Percentiles rank a stretch among this genome's conserved stretches.
phyloP scores from a whole-genome alignment of 352 stramenopile species.

The Phytophthora capsici region DNA sequence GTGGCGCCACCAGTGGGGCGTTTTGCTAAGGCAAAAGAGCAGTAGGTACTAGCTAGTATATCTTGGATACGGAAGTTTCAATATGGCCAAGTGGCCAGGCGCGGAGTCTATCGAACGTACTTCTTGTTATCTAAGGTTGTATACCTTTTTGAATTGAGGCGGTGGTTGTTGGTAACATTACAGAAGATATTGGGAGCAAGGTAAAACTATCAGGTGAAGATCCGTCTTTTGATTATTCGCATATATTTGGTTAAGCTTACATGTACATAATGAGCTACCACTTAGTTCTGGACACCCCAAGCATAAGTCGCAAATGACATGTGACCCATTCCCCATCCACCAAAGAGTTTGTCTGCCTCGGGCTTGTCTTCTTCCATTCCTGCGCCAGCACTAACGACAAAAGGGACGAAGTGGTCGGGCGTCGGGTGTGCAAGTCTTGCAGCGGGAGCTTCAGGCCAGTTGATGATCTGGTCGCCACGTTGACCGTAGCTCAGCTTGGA shows the following conservation, averaged over 20 bases:
- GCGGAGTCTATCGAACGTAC: too few species aligned
- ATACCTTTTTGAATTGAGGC: too few species aligned
- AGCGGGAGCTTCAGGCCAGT: constrained; percentile 41
- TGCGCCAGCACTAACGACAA: constrained; percentile 52
- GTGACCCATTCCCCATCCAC: constrained; percentile 47
- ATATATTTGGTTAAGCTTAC: constrained; percentile 9
- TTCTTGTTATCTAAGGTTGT: too few species aligned
- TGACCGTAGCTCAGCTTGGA: constrained; percentile 37
- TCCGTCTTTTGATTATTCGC: constrained; percentile 4
- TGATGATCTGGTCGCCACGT: constrained; percentile 39
- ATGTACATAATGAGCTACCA: background rate
- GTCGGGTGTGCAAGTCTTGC: constrained; percentile 49
- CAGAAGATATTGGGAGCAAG: background rate
- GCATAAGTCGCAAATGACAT: constrained; percentile 49
- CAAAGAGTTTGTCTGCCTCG: constrained; percentile 43
- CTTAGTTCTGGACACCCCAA: constrained; percentile 50
- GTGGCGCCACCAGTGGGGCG: constrained; percentile 60
- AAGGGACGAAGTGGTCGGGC: constrained; percentile 64
- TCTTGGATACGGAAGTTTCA: too few species aligned
- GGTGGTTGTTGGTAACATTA: too few species aligned
- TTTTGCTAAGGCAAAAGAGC: constrained; percentile 59
- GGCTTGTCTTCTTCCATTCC: constrained; percentile 54
- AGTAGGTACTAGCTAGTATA: constrained; percentile 34
- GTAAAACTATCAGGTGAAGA: background rate
- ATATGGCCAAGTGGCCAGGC: too few species aligned